Evolutionary conservation across 148 eudicot genomes (phyloP).

Genomic region (Cornus florida): DNA sequence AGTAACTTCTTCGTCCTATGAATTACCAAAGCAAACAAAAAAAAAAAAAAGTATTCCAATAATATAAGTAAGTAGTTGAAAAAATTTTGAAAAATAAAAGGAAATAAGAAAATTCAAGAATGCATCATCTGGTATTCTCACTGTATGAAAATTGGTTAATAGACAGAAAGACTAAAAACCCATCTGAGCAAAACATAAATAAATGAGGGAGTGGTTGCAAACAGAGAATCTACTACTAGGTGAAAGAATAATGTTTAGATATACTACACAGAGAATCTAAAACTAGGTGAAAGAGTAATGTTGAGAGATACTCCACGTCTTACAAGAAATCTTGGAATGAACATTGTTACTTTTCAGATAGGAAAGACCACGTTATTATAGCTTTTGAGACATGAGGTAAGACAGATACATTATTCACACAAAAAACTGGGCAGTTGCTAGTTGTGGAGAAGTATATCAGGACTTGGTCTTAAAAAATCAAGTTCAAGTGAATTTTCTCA

Average conservation of each 20-base stretch:
- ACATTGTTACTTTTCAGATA: not conserved
- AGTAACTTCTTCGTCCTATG: slow-evolving; percentile 76
- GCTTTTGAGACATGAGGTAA: not conserved
- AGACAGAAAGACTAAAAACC: not conserved
- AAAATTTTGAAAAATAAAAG: not conserved
- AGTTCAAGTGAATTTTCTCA: not conserved
- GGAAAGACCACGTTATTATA: not conserved
- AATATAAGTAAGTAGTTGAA: not conserved
- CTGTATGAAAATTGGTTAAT: not conserved
- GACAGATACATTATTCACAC: not conserved
- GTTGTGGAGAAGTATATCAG: not conserved
- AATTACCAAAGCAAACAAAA: slow-evolving; percentile 8
- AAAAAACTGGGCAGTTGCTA: not conserved
- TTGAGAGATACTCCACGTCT: not conserved
- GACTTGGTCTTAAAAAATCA: not conserved
- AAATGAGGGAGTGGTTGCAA: not conserved
- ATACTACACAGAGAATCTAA: not conserved
- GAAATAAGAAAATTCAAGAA: not conserved
- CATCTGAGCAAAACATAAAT: not conserved
- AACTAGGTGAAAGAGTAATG: not conserved
- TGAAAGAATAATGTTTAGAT: not conserved
- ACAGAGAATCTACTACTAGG: not conserved
- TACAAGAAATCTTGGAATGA: not conserved
- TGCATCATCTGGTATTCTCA: not conserved
- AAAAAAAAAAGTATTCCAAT: not conserved